Evolutionary conservation across 2,329 filamentous ascomycete species (phyloP).

Genomic region (Alternaria postmessia): DNA sequence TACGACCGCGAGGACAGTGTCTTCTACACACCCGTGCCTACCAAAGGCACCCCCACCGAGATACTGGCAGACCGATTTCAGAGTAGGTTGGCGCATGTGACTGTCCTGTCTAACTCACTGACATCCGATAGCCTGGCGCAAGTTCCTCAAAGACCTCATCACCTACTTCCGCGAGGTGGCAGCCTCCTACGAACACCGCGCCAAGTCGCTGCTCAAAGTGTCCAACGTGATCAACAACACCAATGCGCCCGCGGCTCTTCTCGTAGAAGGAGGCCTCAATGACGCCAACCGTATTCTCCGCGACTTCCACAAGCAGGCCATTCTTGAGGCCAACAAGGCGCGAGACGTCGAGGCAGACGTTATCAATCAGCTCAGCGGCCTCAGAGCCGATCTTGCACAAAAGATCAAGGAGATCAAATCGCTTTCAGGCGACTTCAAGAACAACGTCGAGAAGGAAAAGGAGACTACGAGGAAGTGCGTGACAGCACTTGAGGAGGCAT

Average conservation of each 20-base stretch:
- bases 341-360: slow-evolving; percentile 92
- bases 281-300: slow-evolving; percentile 84
- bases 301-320: slow-evolving; percentile 81
- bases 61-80: slow-evolving; percentile 87
- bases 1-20: slow-evolving; percentile 75
- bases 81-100: slow-evolving; percentile 61
- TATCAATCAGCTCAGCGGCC: slow-evolving; percentile 82
- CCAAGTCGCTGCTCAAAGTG: slow-evolving; percentile 83
- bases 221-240: slow-evolving; percentile 86
- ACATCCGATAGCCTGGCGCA: slow-evolving; percentile 81
- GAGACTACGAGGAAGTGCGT: slow-evolving; percentile 83
- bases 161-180: slow-evolving; percentile 93
- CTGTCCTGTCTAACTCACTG: slow-evolving; percentile 13
- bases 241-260: slow-evolving; percentile 75
- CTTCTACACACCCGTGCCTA: slow-evolving; percentile 90
- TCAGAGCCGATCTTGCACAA: slow-evolving; percentile 87
- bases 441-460: slow-evolving; percentile 94
- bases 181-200: slow-evolving; percentile 82
- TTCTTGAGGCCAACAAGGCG: slow-evolving; percentile 85
- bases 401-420: slow-evolving; percentile 99
- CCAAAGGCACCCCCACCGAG: slow-evolving; percentile 85
- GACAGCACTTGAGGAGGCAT: slow-evolving; percentile 78
- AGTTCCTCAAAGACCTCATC: slow-evolving; percentile 93
- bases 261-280: slow-evolving; percentile 82
- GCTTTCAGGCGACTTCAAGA: slow-evolving; percentile 94